phyloP scores from a whole-genome alignment of 2,329 filamentous ascomycete genomes.

The Verticillium albo-atrum region DNA sequence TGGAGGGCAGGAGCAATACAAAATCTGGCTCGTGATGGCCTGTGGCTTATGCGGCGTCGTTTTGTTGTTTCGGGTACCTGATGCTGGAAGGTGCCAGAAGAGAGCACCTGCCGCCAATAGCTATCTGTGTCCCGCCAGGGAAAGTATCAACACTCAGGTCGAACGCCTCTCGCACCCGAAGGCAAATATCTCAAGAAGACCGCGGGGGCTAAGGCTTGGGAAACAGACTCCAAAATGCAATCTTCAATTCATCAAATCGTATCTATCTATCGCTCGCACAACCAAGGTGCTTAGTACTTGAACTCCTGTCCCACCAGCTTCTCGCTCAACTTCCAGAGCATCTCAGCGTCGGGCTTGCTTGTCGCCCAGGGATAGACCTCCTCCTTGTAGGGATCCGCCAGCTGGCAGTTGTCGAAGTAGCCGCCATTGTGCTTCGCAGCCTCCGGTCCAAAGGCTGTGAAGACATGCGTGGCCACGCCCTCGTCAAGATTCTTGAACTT shows the following conservation, averaged over 20 bases:
- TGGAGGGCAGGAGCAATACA: neutral
- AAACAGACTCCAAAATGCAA: no score
- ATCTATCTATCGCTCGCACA: no score
- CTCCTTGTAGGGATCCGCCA: conserved; percentile 18
- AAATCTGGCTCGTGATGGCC: neutral
- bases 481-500: conserved; percentile 19
- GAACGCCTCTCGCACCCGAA: no score
- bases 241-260: no score
- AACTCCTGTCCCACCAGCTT: conserved; percentile 26
- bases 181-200: no score
- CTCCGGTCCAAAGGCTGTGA: conserved; percentile 24
- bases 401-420: conserved; percentile 22
- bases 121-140: no score
- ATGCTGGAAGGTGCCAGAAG: neutral
- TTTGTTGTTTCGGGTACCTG: neutral
- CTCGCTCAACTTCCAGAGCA: conserved; percentile 28
- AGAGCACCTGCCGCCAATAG: neutral
- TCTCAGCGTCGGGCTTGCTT: conserved; percentile 21
- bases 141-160: no score
- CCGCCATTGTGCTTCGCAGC: conserved; percentile 16
- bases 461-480: conserved; percentile 22
- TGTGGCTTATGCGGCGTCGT: neutral
- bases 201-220: no score
- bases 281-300: conserved; percentile 8
- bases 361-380: conserved; percentile 21